phyloP scores from a whole-genome alignment of 2,329 filamentous ascomycete species.

The Cytospora chrysosperma region DNA sequence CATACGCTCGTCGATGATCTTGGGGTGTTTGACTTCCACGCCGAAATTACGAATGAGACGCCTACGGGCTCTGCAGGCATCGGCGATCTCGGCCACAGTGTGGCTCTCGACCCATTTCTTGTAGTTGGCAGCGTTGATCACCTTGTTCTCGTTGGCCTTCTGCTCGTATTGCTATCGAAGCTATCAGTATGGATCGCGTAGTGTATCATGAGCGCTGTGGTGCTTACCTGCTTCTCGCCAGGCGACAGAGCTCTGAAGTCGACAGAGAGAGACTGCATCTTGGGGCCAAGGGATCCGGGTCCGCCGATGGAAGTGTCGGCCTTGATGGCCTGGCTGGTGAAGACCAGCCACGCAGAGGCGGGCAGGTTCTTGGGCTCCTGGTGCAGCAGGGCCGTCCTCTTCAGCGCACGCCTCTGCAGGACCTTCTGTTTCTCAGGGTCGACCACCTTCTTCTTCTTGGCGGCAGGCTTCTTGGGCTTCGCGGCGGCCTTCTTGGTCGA shows the following conservation, averaged over 20 bases:
- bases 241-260: constrained; percentile 42
- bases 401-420: constrained; percentile 37
- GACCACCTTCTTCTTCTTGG: constrained; percentile 18
- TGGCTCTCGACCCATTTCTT: constrained; percentile 50
- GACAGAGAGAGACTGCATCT: constrained; percentile 32
- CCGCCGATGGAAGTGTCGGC: constrained; percentile 17
- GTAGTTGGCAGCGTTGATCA: constrained; percentile 39
- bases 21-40: constrained; percentile 25
- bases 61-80: constrained; percentile 49
- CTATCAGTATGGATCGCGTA: neutral
- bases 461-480: constrained; percentile 17
- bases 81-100: constrained; percentile 39
- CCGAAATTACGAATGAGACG: constrained; percentile 39
- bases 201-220: neutral
- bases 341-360: constrained; percentile 39
- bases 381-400: constrained; percentile 41
- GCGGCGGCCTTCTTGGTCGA: constrained; percentile 27
- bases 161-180: constrained; percentile 38
- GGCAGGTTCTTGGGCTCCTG: constrained; percentile 38
- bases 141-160: constrained; percentile 40
- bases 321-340: constrained; percentile 34
- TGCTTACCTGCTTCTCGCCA: constrained; percentile 45
- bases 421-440: constrained; percentile 36
- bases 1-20: constrained; percentile 47
- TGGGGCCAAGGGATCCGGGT: constrained; percentile 14